phyloP scores from a whole-genome alignment of 192 early-diverging fungal species.

The Bifiguratus adelaidae region DNA sequence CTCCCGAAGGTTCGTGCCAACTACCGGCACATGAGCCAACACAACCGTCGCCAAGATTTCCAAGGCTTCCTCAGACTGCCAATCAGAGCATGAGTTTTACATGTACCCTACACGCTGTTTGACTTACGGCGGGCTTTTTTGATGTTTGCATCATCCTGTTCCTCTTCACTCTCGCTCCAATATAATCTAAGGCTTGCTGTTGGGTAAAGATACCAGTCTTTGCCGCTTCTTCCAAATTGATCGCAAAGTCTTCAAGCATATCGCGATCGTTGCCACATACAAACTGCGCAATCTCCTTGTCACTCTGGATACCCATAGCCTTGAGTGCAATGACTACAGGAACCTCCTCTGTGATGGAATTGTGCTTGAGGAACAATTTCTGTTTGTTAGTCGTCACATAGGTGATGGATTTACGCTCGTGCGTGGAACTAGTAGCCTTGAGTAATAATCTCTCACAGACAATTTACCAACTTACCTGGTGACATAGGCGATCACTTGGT shows the following conservation, averaged over 20 bases:
- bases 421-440: constrained; percentile 61
- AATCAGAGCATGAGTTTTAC: not conserved
- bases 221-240: constrained; percentile 79
- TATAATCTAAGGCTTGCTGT: constrained; percentile 81
- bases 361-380: constrained; percentile 82
- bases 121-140: constrained; percentile 36
- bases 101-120: not conserved
- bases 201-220: constrained; percentile 75
- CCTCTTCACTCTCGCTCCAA: constrained; percentile 70
- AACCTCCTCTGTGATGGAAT: constrained; percentile 77
- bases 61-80: constrained; percentile 71
- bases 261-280: constrained; percentile 81
- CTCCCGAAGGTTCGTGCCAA: constrained; percentile 76
- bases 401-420: constrained; percentile 91
- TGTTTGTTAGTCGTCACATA: constrained; percentile 57
- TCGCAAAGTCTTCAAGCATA: constrained; percentile 72
- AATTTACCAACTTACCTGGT: constrained; percentile 37
- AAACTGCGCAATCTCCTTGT: constrained; percentile 90
- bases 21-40: constrained; percentile 83
- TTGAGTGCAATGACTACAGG: constrained; percentile 84
- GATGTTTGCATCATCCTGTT: constrained; percentile 37
- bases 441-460: not conserved
- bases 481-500: constrained; percentile 73
- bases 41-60: constrained; percentile 82
- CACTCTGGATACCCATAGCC: constrained; percentile 90